These are phyloP conservation scores for Handroanthus guayacan DNA, from an alignment of 257 asterid genomes.

Conservation along the genomic window DNA sequence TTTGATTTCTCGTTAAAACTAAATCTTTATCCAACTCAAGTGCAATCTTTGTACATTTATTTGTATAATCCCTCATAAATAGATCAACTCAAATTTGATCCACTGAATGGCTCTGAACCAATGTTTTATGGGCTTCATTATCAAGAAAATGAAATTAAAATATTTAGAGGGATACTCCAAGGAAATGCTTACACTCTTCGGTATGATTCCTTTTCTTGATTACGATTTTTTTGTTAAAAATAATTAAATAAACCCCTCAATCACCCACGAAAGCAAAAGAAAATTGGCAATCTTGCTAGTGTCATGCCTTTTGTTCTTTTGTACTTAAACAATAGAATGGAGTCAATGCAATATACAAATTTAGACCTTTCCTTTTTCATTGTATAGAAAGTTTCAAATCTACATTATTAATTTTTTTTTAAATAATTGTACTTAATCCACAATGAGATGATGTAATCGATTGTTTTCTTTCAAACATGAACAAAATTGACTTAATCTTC, in stretches of 20 bases:
- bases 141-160: neutral
- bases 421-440: conserved; percentile 10
- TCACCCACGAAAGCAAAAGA: neutral
- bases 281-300: neutral
- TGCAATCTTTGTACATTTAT: too few relatives aligned
- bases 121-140: too few relatives aligned
- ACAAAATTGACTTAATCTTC: neutral
- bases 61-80: too few relatives aligned
- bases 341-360: conserved; percentile 2
- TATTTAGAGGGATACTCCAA: conserved; percentile 15
- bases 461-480: conserved; percentile 4
- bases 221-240: neutral
- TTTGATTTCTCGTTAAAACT: neutral
- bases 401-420: neutral
- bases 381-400: conserved; percentile 7
- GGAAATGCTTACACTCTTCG: neutral
- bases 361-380: neutral
- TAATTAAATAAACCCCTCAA: neutral
- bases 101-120: too few relatives aligned
- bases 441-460: conserved; percentile 29
- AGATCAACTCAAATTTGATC: too few relatives aligned
- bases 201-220: neutral
- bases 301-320: conserved; percentile 6
- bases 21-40: neutral
- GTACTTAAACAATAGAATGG: neutral